Conservation (phyloP, 768 basidiomycete species). For the Mycena galopus region DNA sequence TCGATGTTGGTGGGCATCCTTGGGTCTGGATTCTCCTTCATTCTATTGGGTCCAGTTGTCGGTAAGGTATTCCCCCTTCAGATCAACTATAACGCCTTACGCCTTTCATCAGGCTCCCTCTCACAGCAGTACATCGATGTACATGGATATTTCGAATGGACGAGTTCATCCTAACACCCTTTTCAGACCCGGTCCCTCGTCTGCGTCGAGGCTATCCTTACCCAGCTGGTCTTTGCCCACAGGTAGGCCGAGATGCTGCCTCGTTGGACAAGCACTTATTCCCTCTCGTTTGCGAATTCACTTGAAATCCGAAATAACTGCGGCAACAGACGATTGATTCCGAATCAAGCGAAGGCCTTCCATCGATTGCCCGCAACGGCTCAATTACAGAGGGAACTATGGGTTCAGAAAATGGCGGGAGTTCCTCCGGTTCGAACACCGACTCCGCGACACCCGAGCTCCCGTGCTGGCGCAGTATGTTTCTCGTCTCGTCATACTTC, state of each 20-base stretch:
- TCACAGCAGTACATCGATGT: neutral
- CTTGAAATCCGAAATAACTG: neutral
- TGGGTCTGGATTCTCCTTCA: neutral
- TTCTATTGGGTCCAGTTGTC: neutral
- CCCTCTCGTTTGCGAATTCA: neutral
- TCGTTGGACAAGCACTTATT: neutral
- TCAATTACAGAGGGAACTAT: neutral
- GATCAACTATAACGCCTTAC: too few relatives aligned
- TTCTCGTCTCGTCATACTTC: conserved; percentile 32
- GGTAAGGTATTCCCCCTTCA: neutral
- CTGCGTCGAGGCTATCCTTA: conserved; percentile 60
- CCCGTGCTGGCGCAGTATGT: conserved; percentile 50
- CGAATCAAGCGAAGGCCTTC: neutral
- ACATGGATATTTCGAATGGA: neutral
- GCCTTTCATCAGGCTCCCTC: neutral
- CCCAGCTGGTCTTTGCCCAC: conserved; percentile 59
- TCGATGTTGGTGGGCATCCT: neutral
- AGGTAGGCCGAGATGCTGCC: conserved; percentile 29
- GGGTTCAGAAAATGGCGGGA: neutral
- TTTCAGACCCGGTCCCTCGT: conserved; percentile 58
- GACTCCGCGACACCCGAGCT: conserved; percentile 25
- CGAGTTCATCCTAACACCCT: neutral
- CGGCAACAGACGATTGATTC: neutral
- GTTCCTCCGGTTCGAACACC: neutral
- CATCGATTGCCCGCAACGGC: neutral